Percentiles rank a stretch among this genome's conserved stretches.
phyloP scores from a whole-genome alignment of 2,329 filamentous ascomycete genomes.

The Talaromyces funiculosus region DNA sequence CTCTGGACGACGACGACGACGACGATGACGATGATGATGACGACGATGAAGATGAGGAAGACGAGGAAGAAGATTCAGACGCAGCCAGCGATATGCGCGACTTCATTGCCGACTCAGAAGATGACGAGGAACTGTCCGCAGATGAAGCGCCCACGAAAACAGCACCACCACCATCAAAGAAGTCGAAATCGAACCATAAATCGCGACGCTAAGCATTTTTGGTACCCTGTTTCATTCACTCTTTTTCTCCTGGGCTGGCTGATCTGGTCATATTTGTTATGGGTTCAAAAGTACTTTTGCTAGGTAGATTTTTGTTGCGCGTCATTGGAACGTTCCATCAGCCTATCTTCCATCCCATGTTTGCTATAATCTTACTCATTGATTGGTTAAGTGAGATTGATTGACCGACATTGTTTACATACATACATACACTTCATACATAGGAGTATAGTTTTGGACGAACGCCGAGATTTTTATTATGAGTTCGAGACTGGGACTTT shows the following conservation, averaged over 20 bases:
- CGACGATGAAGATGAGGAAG: conserved; percentile 56
- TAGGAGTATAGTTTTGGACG: neutral
- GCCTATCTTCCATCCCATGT: neutral
- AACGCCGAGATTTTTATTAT: neutral
- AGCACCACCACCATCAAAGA: conserved; percentile 28
- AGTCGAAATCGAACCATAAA: conserved; percentile 29
- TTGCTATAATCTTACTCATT: neutral
- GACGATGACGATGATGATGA: conserved; percentile 55
- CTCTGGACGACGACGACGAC: conserved; percentile 49
- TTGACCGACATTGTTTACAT: conserved; percentile 5
- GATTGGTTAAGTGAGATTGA: neutral
- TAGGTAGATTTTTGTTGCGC: neutral
- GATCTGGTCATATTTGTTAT: neutral
- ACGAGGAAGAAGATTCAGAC: conserved; percentile 58
- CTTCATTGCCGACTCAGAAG: conserved; percentile 45
- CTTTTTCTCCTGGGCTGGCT: neutral
- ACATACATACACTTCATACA: conserved; percentile 8
- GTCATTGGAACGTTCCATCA: neutral
- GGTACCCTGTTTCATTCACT: neutral
- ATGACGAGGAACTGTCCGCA: conserved; percentile 35
- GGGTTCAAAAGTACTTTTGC: neutral
- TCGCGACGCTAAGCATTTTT: conserved; percentile 6
- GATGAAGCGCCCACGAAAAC: conserved; percentile 20
- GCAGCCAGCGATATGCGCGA: conserved; percentile 51
- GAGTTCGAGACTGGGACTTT: neutral